Evolutionary conservation across 2,329 filamentous ascomycete genomes (phyloP), one percentile per base, ranked within the genome.

Genomic region (Bipolaris oryzae): DNA sequence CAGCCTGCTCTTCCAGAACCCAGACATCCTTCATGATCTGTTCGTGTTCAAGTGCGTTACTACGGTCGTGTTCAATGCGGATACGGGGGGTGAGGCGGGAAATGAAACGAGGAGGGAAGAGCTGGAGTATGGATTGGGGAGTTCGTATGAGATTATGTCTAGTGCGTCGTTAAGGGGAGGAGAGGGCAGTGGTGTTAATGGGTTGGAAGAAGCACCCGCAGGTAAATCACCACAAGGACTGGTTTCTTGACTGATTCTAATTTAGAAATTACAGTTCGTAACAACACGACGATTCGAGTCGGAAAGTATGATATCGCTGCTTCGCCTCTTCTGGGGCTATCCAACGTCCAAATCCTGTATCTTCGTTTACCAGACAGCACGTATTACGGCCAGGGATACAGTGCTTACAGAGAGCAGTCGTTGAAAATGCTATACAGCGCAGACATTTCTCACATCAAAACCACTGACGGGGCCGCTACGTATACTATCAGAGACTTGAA

Each of bases 21-120:
- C 71, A 2, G 66, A 72, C 25, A 61, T 74, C 38, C 64, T 61
- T 43, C 69, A 69, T 33, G 70, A 73, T 34, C 50, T 74, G 35
- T 61, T 64, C 42, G 64, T 67, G 20, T 67, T 60, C 58, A 71
- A 66, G 49, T 73, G 69, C 38, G 51, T 69, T 34, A 71, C 66
- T 3, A 58, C 62, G 0, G 57, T 74, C 5, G 50, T 70, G 15
- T 64, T 73, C 57, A 70, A 67, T 16, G 57, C 70, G 6, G 66
- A 67, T 21, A 61, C 68, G 65, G 62, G 16, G 66, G 67, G 69
- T 9, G 39, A 55, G 13, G 49, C 15, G 2, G 62, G 49, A 13
- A 67, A 64, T 42, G 55, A 59, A 35, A 62, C 62, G 5, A 37
- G 39, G 3, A 49, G 58, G 6, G 55, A 65, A 16, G 67, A 73